phyloP scores from a whole-genome alignment of 352 stramenopile species.

The Globisporangium polare region DNA sequence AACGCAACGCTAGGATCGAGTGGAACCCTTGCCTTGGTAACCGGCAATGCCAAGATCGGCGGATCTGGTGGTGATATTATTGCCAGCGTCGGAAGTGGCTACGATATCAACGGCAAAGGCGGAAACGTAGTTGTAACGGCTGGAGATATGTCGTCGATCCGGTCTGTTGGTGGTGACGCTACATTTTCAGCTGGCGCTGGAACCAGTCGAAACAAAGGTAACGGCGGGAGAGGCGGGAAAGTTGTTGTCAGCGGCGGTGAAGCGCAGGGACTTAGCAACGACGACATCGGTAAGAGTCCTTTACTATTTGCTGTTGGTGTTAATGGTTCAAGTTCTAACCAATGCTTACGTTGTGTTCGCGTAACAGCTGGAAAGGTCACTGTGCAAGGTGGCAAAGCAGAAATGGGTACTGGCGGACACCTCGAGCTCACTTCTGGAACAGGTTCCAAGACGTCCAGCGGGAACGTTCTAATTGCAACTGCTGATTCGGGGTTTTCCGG shows the following conservation, averaged over 20 bases:
- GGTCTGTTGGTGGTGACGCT: conserved; percentile 47
- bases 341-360: conserved; percentile 6
- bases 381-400: conserved; percentile 40
- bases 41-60: conserved; percentile 66
- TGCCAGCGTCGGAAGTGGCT: conserved; percentile 76
- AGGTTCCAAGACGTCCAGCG: conserved; percentile 44
- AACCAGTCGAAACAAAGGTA: conserved; percentile 31
- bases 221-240: conserved; percentile 54
- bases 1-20: conserved; percentile 62
- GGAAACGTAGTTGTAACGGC: conserved; percentile 72
- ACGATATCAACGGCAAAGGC: conserved; percentile 73
- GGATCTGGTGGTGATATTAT: conserved; percentile 68
- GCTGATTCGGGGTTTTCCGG: conserved; percentile 61
- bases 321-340: conserved; percentile 5
- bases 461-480: conserved; percentile 55
- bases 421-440: conserved; percentile 42
- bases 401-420: conserved; percentile 46
- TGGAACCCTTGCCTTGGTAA: conserved; percentile 69
- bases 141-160: conserved; percentile 44
- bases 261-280: conserved; percentile 34
- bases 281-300: conserved; percentile 38
- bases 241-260: conserved; percentile 54
- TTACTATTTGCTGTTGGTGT: neutral
- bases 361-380: conserved; percentile 35
- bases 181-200: conserved; percentile 46